Base-by-base conservation (phyloP, 208 protist species). In the Trypanosoma cruzi region DNA sequence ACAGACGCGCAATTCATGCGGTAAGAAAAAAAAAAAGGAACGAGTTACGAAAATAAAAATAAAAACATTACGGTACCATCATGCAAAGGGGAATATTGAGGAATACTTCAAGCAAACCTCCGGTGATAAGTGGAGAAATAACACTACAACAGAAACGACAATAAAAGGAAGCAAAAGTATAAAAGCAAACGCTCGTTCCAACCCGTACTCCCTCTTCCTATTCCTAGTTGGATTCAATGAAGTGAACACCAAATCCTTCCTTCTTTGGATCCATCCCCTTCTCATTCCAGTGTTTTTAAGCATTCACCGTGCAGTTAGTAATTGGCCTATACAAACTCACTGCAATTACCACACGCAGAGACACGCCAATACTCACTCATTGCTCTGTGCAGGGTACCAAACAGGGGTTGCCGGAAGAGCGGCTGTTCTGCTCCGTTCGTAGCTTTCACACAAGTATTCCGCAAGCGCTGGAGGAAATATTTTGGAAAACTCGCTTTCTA, bases 371-470 rank as follows among this genome's bases (percentile, higher is more conserved):
- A 13, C 31, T 36, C 53, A 57, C 16, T 57, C 29, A 28, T 84
- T 59, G 63, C 66, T 24, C 64, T 60, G 62, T 76, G 69, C 34
- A 11, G 86, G 85, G 61, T 80, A 68, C 89, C 86, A 92, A 16
- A 92, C 79, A 5, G 83, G 75, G 44, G 83, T 73, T 64, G 54
- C 48, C 0, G 83, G 77, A 8, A 77, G 77, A 48, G 80, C 32
- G 37, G 80, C 73, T 76, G 81, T 64, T 64, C 89, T 86, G 77
- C 85, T 92, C 16, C 89, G 75, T 65, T 84, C 44, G 74, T 92
- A 94, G 22, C 71, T 69, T 70, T 94, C 89, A 66, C 78, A 85
- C 22, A 95, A 71, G 75, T 88, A 92, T 4, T 85, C 36, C 29
- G 63, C 76, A 26, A 95, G 56, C 16, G 71, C 62, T 40, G 44